phyloP scores from a whole-genome alignment of 148 eudicot genomes.

The Rhododendron ferrugineum region DNA sequence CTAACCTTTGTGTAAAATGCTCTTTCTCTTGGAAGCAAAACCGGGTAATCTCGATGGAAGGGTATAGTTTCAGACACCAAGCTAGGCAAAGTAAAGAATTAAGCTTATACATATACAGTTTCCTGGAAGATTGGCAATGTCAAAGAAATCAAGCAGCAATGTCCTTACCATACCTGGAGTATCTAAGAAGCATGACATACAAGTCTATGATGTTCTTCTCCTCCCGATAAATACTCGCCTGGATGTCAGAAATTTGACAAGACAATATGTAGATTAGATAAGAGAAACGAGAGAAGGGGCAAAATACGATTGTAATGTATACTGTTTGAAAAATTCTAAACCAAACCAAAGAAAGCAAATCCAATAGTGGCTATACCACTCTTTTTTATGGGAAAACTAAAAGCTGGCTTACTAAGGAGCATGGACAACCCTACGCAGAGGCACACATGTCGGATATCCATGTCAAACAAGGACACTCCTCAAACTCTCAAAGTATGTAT shows the following conservation, averaged over 20 bases:
- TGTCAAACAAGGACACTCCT: not conserved
- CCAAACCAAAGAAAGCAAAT: not conserved
- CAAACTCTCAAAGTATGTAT: not conserved
- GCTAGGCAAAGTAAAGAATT: slow-evolving; percentile 34
- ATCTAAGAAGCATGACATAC: slow-evolving; percentile 82
- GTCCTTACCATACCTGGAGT: slow-evolving; percentile 61
- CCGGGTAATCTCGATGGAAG: slow-evolving; percentile 81
- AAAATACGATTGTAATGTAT: not conserved
- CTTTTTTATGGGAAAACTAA: not conserved
- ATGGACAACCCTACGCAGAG: not conserved
- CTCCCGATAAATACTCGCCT: slow-evolving; percentile 69
- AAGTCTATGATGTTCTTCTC: slow-evolving; percentile 74
- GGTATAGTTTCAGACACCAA: slow-evolving; percentile 95
- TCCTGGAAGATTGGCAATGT: slow-evolving; percentile 5
- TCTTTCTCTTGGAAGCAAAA: slow-evolving; percentile 52
- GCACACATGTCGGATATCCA: not conserved
- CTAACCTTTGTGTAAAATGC: slow-evolving; percentile 55
- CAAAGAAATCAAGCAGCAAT: slow-evolving; percentile 10
- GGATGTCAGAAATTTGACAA: slow-evolving; percentile 18
- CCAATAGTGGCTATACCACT: not conserved
- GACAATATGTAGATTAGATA: slow-evolving; percentile 2
- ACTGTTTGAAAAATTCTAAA: not conserved
- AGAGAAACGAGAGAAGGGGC: not conserved
- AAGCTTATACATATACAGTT: slow-evolving; percentile 13
- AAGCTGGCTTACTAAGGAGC: not conserved